Evolutionary conservation across 768 basidiomycete species (phyloP).

Genomic region (Boletus subcaerulescens): DNA sequence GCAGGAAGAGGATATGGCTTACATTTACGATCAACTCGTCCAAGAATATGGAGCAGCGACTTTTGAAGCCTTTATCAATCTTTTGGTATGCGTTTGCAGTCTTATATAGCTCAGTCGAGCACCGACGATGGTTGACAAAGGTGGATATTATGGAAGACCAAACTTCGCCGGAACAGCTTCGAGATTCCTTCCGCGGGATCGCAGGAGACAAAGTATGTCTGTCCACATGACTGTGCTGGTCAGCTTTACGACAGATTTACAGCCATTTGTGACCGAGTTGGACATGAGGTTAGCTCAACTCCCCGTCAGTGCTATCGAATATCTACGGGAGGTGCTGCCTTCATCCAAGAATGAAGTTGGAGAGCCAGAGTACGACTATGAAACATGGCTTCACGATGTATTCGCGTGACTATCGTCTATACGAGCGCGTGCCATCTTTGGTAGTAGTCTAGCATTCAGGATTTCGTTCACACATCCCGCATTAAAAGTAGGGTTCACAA

Average conservation of each 20-base stretch:
- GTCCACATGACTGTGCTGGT: not conserved
- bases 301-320: slow-evolving; percentile 71
- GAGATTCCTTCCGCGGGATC: slow-evolving; percentile 90
- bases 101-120: not conserved
- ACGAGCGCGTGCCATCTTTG: not conserved
- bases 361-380: slow-evolving; percentile 77
- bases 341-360: slow-evolving; percentile 46
- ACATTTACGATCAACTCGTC: slow-evolving; percentile 76
- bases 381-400: slow-evolving; percentile 76
- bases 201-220: slow-evolving; percentile 74
- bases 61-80: slow-evolving; percentile 92
- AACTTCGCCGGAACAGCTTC: slow-evolving; percentile 86
- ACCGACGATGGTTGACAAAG: slow-evolving; percentile 38
- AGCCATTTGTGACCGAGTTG: slow-evolving; percentile 92
- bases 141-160: slow-evolving; percentile 97
- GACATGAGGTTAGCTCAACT: slow-evolving; percentile 85
- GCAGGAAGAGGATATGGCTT: slow-evolving; percentile 84
- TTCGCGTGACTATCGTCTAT: slow-evolving; percentile 47
- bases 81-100: slow-evolving; percentile 56
- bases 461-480: not conserved
- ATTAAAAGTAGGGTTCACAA: not conserved
- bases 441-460: not conserved
- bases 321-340: slow-evolving; percentile 83
- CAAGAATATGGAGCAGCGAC: slow-evolving; percentile 84
- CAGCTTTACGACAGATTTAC: slow-evolving; percentile 12